phyloP scores from a whole-genome alignment of 2,329 filamentous ascomycete species.

The Claviceps pazoutovae region DNA sequence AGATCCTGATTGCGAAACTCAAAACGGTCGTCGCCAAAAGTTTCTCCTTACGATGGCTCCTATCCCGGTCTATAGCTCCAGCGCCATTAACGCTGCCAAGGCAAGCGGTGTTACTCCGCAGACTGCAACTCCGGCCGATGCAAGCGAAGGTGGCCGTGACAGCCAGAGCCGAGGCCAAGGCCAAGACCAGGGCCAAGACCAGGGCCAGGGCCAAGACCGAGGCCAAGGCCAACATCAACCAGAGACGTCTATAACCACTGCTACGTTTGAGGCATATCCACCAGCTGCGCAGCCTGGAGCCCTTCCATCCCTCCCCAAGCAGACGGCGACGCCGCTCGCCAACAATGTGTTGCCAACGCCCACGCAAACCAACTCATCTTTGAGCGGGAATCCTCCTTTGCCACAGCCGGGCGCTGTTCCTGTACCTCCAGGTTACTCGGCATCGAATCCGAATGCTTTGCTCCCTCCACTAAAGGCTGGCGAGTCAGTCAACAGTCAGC shows the following conservation, averaged over 20 bases:
- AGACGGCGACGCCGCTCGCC: constrained; percentile 25
- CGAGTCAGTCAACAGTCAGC: constrained; percentile 26
- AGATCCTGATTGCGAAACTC: not conserved
- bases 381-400: constrained; percentile 29
- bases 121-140: constrained; percentile 16
- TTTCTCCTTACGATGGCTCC: constrained; percentile 35
- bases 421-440: constrained; percentile 17
- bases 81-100: constrained; percentile 45
- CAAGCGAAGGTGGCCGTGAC: not conserved
- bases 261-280: constrained; percentile 19
- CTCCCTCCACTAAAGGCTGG: constrained; percentile 40
- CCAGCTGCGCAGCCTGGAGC: constrained; percentile 32
- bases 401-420: constrained; percentile 46
- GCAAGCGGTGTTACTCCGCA: constrained; percentile 33
- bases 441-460: constrained; percentile 13
- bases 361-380: constrained; percentile 19
- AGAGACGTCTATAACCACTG: not conserved
- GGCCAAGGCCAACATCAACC: constrained; percentile 1
- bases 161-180: too few species aligned
- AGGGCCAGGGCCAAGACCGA: not conserved
- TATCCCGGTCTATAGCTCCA: constrained; percentile 44
- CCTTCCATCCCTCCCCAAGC: constrained; percentile 27
- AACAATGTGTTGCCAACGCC: constrained; percentile 28
- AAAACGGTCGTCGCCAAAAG: not conserved
- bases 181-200: too few species aligned